Conservation (phyloP, 2,329 filamentous ascomycete species). For the Microsporum ferrugineum region DNA sequence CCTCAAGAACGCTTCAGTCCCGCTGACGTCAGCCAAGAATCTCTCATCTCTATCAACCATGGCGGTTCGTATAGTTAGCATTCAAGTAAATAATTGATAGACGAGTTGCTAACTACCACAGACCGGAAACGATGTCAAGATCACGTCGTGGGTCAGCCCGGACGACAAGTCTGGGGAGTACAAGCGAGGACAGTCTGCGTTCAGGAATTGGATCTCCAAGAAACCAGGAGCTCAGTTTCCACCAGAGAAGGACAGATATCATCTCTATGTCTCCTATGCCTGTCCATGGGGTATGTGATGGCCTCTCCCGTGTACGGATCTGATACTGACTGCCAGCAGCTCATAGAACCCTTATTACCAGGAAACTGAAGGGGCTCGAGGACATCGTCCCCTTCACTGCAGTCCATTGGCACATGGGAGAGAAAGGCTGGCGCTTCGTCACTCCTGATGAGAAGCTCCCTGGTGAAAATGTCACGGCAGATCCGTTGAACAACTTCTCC, state of each 20-base stretch:
- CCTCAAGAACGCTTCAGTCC: not conserved
- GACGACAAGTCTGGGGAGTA: constrained; percentile 77
- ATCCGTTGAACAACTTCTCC: constrained; percentile 54
- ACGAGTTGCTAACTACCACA: not conserved
- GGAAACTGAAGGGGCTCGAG: constrained; percentile 84
- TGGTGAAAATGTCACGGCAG: constrained; percentile 43
- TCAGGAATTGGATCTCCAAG: constrained; percentile 67
- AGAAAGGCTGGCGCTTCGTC: constrained; percentile 71
- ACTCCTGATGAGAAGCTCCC: constrained; percentile 50
- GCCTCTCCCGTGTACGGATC: not conserved
- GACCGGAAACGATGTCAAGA: constrained; percentile 34
- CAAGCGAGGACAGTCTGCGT: constrained; percentile 74
- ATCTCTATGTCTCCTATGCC: constrained; percentile 88
- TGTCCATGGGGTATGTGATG: constrained; percentile 65
- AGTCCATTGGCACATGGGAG: constrained; percentile 86
- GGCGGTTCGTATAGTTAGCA: constrained; percentile 9
- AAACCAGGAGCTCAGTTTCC: constrained; percentile 64
- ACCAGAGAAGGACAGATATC: constrained; percentile 79
- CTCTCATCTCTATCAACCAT: constrained; percentile 4
- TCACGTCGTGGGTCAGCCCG: constrained; percentile 75
- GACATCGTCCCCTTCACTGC: constrained; percentile 65
- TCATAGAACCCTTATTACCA: constrained; percentile 73
- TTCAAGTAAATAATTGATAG: not conserved
- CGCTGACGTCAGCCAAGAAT: constrained; percentile 12
- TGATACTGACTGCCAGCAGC: constrained; percentile 39